These are phyloP conservation scores for Zygoascus hellenicus DNA, from an alignment of 1,139 yeast genomes.

Conservation along the genomic window DNA sequence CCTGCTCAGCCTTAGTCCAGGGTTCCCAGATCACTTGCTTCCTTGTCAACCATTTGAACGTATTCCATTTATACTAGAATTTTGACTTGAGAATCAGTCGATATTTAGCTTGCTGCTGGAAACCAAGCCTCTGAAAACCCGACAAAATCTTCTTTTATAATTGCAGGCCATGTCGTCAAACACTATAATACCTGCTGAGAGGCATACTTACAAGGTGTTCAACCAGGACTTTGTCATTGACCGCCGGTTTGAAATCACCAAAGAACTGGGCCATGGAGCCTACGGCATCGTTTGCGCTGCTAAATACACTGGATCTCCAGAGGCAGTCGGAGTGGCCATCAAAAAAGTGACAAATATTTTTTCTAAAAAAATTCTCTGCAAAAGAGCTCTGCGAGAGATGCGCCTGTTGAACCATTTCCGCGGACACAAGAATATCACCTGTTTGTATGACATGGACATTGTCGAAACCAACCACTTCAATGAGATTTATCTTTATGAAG, in stretches of 20 bases:
- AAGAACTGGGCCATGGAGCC: conserved; percentile 95
- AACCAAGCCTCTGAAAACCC: too few species aligned
- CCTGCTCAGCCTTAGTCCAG: too few species aligned
- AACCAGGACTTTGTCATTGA: conserved; percentile 89
- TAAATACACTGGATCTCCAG: conserved; percentile 61
- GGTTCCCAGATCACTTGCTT: too few species aligned
- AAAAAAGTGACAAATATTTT: conserved; percentile 88
- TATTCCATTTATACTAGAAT: too few species aligned
- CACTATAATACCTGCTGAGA: conserved; percentile 26
- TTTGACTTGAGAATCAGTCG: too few species aligned
- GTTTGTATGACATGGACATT: conserved; percentile 88
- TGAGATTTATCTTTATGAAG: conserved; percentile 89
- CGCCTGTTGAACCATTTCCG: conserved; percentile 84
- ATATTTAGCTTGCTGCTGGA: too few species aligned
- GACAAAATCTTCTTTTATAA: too few species aligned
- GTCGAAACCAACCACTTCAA: conserved; percentile 80
- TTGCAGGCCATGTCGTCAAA: too few species aligned
- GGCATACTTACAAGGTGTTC: conserved; percentile 56
- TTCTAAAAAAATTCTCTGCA: conserved; percentile 79
- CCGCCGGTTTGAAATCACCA: conserved; percentile 73
- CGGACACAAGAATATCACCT: conserved; percentile 79
- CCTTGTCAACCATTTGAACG: too few species aligned
- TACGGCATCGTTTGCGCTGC: conserved; percentile 97
- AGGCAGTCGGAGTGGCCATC: conserved; percentile 69
- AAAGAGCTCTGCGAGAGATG: conserved; percentile 83